These are phyloP conservation scores for Lolium perenne DNA, from an alignment of 176 grass and related monocot genomes.

Conservation along the genomic window DNA sequence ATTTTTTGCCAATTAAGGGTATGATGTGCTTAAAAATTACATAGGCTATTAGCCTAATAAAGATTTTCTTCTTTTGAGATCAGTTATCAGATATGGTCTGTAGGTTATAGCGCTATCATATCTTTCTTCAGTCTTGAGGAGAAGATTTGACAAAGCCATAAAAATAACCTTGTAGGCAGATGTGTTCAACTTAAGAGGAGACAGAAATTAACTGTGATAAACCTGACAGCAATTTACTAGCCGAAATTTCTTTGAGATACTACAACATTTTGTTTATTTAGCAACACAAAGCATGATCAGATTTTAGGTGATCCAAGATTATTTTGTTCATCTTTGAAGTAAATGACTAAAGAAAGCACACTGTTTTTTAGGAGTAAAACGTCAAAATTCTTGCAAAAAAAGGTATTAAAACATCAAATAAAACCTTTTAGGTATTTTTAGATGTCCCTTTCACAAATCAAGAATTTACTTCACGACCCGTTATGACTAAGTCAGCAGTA, in stretches of 20 bases:
- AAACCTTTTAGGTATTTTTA: neutral
- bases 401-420: neutral
- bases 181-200: neutral
- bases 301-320: neutral
- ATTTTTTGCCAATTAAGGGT: no score
- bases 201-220: neutral
- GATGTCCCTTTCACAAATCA: neutral
- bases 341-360: neutral
- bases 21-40: neutral
- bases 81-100: neutral
- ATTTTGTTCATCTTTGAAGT: neutral
- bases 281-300: neutral
- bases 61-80: neutral
- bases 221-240: neutral
- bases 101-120: neutral
- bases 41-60: neutral
- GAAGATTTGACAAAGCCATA: neutral
- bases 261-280: neutral
- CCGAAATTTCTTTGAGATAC: neutral
- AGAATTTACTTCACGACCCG: neutral
- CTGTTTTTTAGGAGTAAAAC: neutral
- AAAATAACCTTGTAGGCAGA: neutral
- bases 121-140: neutral
- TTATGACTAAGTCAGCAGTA: neutral
- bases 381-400: neutral